phyloP scores from a whole-genome alignment of 495 filamentous ascomycete genomes.

The Aspergillus sclerotioniger region DNA sequence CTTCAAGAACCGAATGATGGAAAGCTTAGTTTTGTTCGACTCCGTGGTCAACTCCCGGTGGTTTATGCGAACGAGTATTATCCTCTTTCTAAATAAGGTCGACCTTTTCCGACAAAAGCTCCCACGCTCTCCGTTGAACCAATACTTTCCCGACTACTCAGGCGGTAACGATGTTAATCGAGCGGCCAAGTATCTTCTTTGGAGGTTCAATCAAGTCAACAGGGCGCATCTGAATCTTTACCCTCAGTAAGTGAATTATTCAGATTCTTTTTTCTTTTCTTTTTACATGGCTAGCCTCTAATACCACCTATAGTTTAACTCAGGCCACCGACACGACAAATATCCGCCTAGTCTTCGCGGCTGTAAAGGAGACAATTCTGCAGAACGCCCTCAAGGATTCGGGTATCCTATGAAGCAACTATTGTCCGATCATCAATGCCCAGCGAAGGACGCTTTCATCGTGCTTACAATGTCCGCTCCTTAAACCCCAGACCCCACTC shows the following conservation, averaged over 20 bases:
- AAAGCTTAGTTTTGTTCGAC: conserved; percentile 95
- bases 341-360: conserved; percentile 95
- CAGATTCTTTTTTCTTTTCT: background rate
- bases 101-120: conserved; percentile 96
- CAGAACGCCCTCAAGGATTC: conserved; percentile 98
- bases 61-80: conserved; percentile 99
- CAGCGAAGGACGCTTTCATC: background rate
- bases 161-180: conserved; percentile 97
- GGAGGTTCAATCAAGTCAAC: conserved; percentile 99
- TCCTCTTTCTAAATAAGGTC: conserved; percentile 97
- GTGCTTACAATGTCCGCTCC: background rate
- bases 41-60: conserved; percentile 98
- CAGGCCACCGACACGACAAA: conserved; percentile 99
- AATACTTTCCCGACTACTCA: conserved; percentile 97
- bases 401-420: conserved; percentile 71
- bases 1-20: conserved; percentile 94
- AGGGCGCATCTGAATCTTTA: conserved; percentile 94
- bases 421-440: background rate
- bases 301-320: conserved; percentile 65
- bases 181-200: conserved; percentile 94
- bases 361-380: conserved; percentile 97
- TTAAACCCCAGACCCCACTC: background rate
- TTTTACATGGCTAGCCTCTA: conserved; percentile 23
- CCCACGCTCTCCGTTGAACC: conserved; percentile 79
- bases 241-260: conserved; percentile 75